Base-by-base conservation (phyloP, 306 rosid species). In the Erythrophleum fordii region DNA sequence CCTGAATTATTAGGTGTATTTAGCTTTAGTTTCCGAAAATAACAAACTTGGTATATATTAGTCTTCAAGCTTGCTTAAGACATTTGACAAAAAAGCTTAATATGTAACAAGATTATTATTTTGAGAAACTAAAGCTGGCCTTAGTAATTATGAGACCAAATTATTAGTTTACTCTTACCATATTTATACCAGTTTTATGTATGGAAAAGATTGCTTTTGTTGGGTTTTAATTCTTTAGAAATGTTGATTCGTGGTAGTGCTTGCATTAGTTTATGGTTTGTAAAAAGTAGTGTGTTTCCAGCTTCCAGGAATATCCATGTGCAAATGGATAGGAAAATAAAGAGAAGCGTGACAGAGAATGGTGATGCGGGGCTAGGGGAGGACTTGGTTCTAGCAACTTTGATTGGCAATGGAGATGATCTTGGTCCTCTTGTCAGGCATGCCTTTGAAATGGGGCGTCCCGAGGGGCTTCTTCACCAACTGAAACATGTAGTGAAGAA, bases 331-430 rank as follows among this genome's bases (percentile, higher is more conserved):
- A 73, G 17, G 5, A 90, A 89, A 82, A 48, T 87, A 20, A 93
- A 84, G 87, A 88, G 89, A 85, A 59, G 18, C 67, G 73, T 76
- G 44, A 29, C 69, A n/a, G 99, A 91, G 76, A 81, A 87, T 83
- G 94, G 93, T 48, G 99, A 93, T 48, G 76, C 86, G 4, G 51
- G 48, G 16, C 8, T 2, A 7, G 94, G 90, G 26, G 99, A 95
- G 83, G 99, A 95, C 79, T 85, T 91, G 17, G 98, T 93, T 78
- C 90, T 95, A 4, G 91, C 92, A 0, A 93, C 99, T 29, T 81
- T 95, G 87, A 84, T 92, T 55, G 96, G 90, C 44, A 95, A 95
- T 70, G 98, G 98, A 4, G 99, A 95, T 46, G 97, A 95, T 60
- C 80, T 95, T 48, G 91, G 91, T 69, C 99, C 97, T 48, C 89